phyloP scores from a whole-genome alignment of 2,329 filamentous ascomycete genomes.

The Myriosclerotinia duriaeana region DNA sequence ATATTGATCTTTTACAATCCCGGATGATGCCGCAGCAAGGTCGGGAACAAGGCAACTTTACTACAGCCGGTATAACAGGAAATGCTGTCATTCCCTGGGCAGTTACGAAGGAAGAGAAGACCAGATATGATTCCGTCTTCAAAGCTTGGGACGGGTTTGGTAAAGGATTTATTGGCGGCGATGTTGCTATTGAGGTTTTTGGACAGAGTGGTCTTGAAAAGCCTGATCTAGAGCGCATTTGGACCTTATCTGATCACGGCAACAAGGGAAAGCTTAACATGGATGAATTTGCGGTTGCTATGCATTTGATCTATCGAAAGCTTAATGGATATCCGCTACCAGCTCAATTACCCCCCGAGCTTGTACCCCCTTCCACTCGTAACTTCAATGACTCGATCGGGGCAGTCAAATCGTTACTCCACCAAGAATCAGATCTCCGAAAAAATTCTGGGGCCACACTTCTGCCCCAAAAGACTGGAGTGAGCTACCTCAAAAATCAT shows the following conservation, averaged over 20 bases:
- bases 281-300: constrained; percentile 96
- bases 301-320: constrained; percentile 98
- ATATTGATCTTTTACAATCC: constrained; percentile 87
- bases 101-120: constrained; percentile 98
- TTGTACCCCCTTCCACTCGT: constrained; percentile 90
- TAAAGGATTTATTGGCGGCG: constrained; percentile 88
- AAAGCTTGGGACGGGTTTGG: constrained; percentile 93
- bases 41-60: constrained; percentile 78
- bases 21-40: constrained; percentile 98
- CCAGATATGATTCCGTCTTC: constrained; percentile 92
- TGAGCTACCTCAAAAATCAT: constrained; percentile 94
- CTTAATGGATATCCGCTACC: constrained; percentile 94
- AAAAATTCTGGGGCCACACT: constrained; percentile 88
- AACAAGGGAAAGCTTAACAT: constrained; percentile 93
- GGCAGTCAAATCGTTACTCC: constrained; percentile 84
- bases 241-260: constrained; percentile 90
- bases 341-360: constrained; percentile 80
- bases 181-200: constrained; percentile 94
- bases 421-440: constrained; percentile 82
- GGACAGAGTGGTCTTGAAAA: constrained; percentile 93
- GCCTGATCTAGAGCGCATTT: constrained; percentile 84
- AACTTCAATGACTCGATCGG: constrained; percentile 93
- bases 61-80: constrained; percentile 81
- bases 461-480: constrained; percentile 93
- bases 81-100: constrained; percentile 98